Percentiles rank a stretch among this genome's conserved stretches.
phyloP scores from a whole-genome alignment of 2,329 filamentous ascomycete species.

The Alternaria incomplexa region DNA sequence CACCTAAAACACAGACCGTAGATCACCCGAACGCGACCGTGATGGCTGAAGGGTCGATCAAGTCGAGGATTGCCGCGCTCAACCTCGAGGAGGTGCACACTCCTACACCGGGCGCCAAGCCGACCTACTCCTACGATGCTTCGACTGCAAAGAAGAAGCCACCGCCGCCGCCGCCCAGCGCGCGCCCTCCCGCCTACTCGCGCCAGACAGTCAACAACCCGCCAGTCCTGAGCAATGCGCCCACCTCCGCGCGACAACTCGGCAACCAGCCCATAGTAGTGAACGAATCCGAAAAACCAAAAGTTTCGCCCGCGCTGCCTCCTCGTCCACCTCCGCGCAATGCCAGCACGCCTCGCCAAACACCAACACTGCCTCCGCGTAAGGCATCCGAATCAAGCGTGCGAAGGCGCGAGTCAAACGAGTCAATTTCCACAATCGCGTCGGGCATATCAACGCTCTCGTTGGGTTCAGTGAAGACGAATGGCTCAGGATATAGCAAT shows the following conservation, averaged over 20 bases:
- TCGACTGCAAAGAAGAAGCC: slow-evolving; percentile 45
- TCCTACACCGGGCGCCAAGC: slow-evolving; percentile 42
- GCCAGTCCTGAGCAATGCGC: slow-evolving; percentile 46
- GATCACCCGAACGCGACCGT: slow-evolving; percentile 14
- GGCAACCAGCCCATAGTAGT: slow-evolving; percentile 49
- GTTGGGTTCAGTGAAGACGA: slow-evolving; percentile 55
- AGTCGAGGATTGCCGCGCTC: slow-evolving; percentile 56
- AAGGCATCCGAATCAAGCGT: slow-evolving; percentile 50
- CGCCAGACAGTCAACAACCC: slow-evolving; percentile 51
- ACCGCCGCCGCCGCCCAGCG: slow-evolving; percentile 47
- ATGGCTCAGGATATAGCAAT: slow-evolving; percentile 42
- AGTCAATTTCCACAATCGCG: slow-evolving; percentile 60
- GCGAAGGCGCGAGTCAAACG: slow-evolving; percentile 46
- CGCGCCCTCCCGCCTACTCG: slow-evolving; percentile 39
- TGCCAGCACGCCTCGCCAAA: slow-evolving; percentile 44
- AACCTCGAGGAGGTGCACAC: slow-evolving; percentile 55
- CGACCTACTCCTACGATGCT: slow-evolving; percentile 46
- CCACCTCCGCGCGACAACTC: slow-evolving; percentile 38
- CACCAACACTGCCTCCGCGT: slow-evolving; percentile 54
- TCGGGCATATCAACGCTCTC: slow-evolving; percentile 58
- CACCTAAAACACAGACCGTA: slow-evolving; percentile 13
- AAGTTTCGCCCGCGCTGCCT: slow-evolving; percentile 39
- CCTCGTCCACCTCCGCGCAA: slow-evolving; percentile 58
- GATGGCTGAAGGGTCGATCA: slow-evolving; percentile 50
- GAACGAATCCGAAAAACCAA: slow-evolving; percentile 22